Evolutionary conservation across 2,329 filamentous ascomycete genomes (phyloP).

Genomic region (Aspergillus pseudoviridinutans): DNA sequence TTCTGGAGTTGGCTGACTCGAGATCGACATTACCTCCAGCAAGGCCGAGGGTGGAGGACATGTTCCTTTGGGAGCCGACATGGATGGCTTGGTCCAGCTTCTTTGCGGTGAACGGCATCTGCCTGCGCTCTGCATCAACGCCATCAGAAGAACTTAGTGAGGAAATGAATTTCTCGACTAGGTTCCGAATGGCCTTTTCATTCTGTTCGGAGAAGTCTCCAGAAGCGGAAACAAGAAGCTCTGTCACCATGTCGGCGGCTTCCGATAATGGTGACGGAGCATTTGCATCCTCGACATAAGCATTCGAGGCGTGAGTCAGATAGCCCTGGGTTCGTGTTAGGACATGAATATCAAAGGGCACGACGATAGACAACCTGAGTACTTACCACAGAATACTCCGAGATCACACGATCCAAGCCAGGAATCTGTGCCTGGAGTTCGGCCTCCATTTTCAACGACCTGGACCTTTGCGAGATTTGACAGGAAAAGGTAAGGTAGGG

Average conservation of each 20-base stretch:
- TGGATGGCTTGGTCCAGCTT: conserved; percentile 92
- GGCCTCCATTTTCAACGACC: conserved; percentile 63
- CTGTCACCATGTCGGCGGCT: conserved; percentile 78
- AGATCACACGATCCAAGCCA: conserved; percentile 81
- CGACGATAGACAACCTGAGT: background rate
- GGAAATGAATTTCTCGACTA: conserved; percentile 87
- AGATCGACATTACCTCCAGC: conserved; percentile 81
- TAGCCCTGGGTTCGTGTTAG: conserved; percentile 58
- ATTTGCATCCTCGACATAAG: conserved; percentile 68
- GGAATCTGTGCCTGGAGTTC: conserved; percentile 82
- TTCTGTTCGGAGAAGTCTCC: conserved; percentile 70
- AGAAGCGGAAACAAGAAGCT: conserved; percentile 88
- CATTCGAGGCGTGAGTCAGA: conserved; percentile 83
- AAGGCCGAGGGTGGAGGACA: conserved; percentile 91
- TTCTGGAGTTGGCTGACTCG: conserved; percentile 85
- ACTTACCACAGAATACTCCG: conserved; percentile 75
- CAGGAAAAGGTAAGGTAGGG: background rate
- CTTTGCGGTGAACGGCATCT: conserved; percentile 71
- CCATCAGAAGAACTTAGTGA: conserved; percentile 73
- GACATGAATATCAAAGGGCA: conserved; percentile 3
- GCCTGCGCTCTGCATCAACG: conserved; percentile 60
- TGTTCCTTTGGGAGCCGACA: conserved; percentile 88
- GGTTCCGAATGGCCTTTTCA: conserved; percentile 71
- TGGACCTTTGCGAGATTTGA: background rate
- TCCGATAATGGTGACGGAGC: conserved; percentile 75